Evolutionary conservation across 2,329 filamentous ascomycete genomes (phyloP), one percentile per base, ranked within the genome.

Genomic region (Claviceps maximensis): DNA sequence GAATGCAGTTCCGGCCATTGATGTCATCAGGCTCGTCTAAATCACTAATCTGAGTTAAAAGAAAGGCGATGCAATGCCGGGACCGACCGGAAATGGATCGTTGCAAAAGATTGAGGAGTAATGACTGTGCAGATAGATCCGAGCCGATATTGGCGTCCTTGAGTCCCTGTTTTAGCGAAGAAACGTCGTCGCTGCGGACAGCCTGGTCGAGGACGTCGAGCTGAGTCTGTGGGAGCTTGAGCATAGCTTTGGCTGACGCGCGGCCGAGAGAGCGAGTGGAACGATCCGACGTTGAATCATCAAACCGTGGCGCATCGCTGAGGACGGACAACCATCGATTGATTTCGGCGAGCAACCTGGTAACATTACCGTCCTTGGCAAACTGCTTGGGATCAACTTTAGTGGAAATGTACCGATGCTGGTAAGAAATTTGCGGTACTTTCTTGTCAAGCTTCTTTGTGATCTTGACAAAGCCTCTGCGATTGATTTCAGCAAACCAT

Each of bases 391-490:
- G 84, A 59, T 95, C 88, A 54, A 98, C 91, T 71, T 94, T 95
- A 47, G 89, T 89, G 42, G 86, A 82, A 55, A 98, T 77, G 64
- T 97, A 98, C 54, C 83, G 81, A 65, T 87, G 83, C 71, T 96
- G 90, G 0, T 87, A 84, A 50, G 83, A 79, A 3, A 83, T 80
- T 47, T 80, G 78, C 1, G 85, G 78, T 2, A 96, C 80, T 71
- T 95, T 96, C 73, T 98, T 98, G 71, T 98, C 93, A 47, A 96
- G 74, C 71, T 98, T 98, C 74, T 98, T 98, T 50, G 93, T 95
- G 68, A 98, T 98, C 73, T 98, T 98, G 67, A 94, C 82, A 63
- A 98, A 98, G 2, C 93, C 93, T 58, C 88, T 79, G 51, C 90
- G 82, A 68, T 98, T 98, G 63, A 97, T 91, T 70, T 97, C 91